Conservation (phyloP, 2,329 filamentous ascomycete species). For the Pyrenophora teres region DNA sequence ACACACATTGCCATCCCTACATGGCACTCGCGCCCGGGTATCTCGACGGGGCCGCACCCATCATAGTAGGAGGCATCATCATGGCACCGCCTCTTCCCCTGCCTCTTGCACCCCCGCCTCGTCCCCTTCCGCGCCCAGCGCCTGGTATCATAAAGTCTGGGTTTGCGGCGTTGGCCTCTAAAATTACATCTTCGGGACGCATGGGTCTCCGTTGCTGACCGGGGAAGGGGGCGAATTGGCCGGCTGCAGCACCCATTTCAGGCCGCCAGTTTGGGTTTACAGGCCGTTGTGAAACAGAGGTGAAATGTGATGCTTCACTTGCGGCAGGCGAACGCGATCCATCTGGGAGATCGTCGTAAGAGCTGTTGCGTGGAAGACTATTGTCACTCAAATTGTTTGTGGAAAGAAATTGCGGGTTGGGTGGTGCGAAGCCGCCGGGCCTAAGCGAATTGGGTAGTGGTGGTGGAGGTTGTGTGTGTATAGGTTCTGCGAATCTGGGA, state of each 20-base stretch:
- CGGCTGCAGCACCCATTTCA: conserved; percentile 48
- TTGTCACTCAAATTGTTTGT: conserved; percentile 35
- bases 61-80: conserved; percentile 28
- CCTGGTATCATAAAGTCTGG: conserved; percentile 81
- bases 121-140: conserved; percentile 42
- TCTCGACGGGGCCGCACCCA: conserved; percentile 34
- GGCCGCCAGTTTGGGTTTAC: conserved; percentile 85
- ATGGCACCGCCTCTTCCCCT: conserved; percentile 40
- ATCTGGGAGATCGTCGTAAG: conserved; percentile 68
- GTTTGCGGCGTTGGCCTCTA: conserved; percentile 67
- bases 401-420: conserved; percentile 35
- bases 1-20: conserved; percentile 21
- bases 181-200: conserved; percentile 70
- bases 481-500: conserved; percentile 73
- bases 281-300: conserved; percentile 84
- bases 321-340: conserved; percentile 70
- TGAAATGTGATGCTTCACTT: conserved; percentile 84
- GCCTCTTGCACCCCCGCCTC: conserved; percentile 33
- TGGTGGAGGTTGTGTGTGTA: conserved; percentile 30
- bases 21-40: conserved; percentile 42
- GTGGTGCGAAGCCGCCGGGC: conserved; percentile 41
- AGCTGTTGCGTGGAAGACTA: conserved; percentile 51
- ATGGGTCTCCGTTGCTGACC: conserved; percentile 34
- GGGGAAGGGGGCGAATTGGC: conserved; percentile 46
- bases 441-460: conserved; percentile 41